Base-by-base conservation (phyloP, 305 asterid genomes). In the Lippia alba region DNA sequence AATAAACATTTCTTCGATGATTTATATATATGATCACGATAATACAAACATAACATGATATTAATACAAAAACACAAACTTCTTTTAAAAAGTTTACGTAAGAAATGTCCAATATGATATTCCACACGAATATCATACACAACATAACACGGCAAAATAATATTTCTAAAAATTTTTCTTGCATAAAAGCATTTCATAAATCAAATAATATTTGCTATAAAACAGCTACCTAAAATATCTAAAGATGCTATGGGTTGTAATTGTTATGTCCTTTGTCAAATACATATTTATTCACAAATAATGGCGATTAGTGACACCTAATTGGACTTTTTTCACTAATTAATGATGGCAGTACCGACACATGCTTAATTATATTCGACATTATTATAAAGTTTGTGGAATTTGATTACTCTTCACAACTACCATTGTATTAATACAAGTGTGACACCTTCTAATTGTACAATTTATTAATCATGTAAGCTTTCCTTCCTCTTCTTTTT, bases 261-360 rank as follows among this genome's bases (percentile, higher is more conserved):
- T 54, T 12, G 67, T 30, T 24, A 20, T 57, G 44, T 44, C 32
- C 49, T 66, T 73, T 54, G 24, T 30, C 24, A 71, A 4, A 61
- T 9, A 16, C 40, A 72, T 14, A 14, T 19, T 66, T 58, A 11
- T 57, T 56, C 32, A 34, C 33, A 34, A 61, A 34, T 16, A 48
- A 60, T 39, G 10, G 46, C 12, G 5, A 5, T 10, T 58, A 18
- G 16, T 24, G 12, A 59, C 5, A 70, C 48, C 68, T 60, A 15
- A 20, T 41, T 51, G 24, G 6, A 8, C 58, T 53, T 53, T 18
- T 0, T 17, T 17, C 61, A 59, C 44, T 49, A 39, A 69, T 48
- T 39, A 9, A 39, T 39, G 45, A 6, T 9, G 60, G 59, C 50
- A 55, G 8, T 24, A 10, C 61, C 56, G 61, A 67, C 50, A 33